Conservation (phyloP, 2,329 filamentous ascomycete species). For the Fusarium chlamydosporum region DNA sequence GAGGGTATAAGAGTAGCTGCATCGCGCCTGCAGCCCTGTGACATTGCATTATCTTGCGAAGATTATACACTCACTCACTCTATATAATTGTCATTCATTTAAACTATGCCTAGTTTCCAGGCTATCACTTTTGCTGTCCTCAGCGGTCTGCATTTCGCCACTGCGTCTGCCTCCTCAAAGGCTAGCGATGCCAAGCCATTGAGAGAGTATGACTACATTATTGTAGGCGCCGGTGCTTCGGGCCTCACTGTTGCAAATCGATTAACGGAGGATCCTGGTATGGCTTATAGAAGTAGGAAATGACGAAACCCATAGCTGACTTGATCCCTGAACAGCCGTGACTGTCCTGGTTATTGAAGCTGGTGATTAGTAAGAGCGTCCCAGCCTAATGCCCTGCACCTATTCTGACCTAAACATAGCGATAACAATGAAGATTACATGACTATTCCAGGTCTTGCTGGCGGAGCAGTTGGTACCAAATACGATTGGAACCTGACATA, state of each 20-base stretch:
- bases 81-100: slow-evolving; percentile 1
- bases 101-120: slow-evolving; percentile 8
- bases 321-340: slow-evolving; percentile 8
- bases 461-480: slow-evolving; percentile 44
- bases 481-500: slow-evolving; percentile 47
- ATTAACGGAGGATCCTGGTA: slow-evolving; percentile 39
- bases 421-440: slow-evolving; percentile 41
- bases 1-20: slow-evolving; percentile 13
- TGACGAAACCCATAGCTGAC: not conserved
- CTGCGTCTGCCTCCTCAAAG: slow-evolving; percentile 6
- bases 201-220: slow-evolving; percentile 42
- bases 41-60: not conserved
- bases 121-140: slow-evolving; percentile 8
- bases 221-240: slow-evolving; percentile 42
- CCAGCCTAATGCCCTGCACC: accelerated
- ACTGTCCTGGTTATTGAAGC: slow-evolving; percentile 45
- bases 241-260: slow-evolving; percentile 46
- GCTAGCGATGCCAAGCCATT: not conserved
- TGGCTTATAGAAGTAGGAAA: not conserved
- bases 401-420: slow-evolving; percentile 9
- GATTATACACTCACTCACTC: not conserved
- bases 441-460: slow-evolving; percentile 44
- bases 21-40: not conserved
- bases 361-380: slow-evolving; percentile 39
- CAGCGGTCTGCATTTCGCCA: slow-evolving; percentile 4